These are phyloP conservation scores for Nyssa sinensis DNA, from an alignment of 148 eudicot species.

Conservation along the genomic window DNA sequence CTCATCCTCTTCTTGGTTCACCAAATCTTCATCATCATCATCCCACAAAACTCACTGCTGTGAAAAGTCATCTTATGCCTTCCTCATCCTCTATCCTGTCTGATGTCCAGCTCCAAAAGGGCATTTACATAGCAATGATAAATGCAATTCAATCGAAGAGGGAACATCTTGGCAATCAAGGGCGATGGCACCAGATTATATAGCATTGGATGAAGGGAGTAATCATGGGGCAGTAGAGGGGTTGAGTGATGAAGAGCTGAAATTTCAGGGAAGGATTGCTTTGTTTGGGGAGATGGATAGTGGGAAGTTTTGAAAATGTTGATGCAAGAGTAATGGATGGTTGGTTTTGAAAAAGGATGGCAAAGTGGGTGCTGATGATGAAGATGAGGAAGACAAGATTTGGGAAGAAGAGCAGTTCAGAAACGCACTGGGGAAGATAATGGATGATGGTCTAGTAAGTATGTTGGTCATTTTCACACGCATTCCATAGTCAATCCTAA, in stretches of 20 bases:
- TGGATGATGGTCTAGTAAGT: constrained; percentile 59
- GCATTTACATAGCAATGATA: constrained; percentile 68
- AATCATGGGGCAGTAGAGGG: constrained; percentile 95
- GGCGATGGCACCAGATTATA: constrained; percentile 78
- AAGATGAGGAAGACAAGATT: constrained; percentile 86
- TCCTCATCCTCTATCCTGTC: constrained; percentile 39
- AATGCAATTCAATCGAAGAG: constrained; percentile 62
- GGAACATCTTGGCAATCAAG: constrained; percentile 64
- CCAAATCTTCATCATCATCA: constrained; percentile 39
- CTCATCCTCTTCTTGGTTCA: constrained; percentile 34
- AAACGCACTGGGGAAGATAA: constrained; percentile 87
- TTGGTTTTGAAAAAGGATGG: constrained; percentile 17
- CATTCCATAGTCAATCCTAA: too few species aligned
- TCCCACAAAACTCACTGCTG: constrained; percentile 55
- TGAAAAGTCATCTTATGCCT: constrained; percentile 47
- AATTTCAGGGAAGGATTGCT: constrained; percentile 77
- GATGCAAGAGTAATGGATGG: constrained; percentile 32
- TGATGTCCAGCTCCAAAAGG: constrained; percentile 77
- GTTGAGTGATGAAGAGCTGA: constrained; percentile 94
- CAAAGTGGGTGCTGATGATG: constrained; percentile 45
- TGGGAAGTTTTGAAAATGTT: constrained; percentile 59
- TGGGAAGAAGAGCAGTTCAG: constrained; percentile 96
- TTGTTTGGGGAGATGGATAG: constrained; percentile 57
- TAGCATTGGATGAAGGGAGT: constrained; percentile 79
- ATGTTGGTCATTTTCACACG: background rate